Evolutionary conservation across 1,284 basidiomycete species (phyloP).

Genomic region (Fomitopsis betulina): DNA sequence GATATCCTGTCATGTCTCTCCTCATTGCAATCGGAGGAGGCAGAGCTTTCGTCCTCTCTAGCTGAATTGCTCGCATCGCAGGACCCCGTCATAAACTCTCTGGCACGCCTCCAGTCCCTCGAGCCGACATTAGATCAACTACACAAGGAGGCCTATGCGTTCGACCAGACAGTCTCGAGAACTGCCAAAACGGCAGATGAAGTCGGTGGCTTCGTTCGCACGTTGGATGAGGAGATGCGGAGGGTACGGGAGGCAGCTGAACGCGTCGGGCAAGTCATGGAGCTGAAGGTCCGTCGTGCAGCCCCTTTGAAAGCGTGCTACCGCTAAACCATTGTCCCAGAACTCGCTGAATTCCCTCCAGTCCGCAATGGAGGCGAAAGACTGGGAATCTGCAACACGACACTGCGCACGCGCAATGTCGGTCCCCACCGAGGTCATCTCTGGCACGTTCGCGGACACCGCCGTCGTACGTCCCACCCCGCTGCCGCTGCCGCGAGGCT

Average conservation of each 20-base stretch:
- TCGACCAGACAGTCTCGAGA: conserved; percentile 54
- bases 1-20: conserved; percentile 72
- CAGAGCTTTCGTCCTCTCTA: conserved; percentile 74
- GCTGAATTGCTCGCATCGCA: conserved; percentile 67
- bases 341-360: conserved; percentile 77
- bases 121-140: conserved; percentile 62
- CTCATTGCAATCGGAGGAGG: conserved; percentile 73
- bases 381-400: conserved; percentile 94
- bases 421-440: conserved; percentile 72
- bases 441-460: conserved; percentile 81
- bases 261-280: conserved; percentile 82
- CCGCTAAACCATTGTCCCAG: conserved; percentile 23
- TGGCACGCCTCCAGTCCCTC: conserved; percentile 61
- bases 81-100: conserved; percentile 61
- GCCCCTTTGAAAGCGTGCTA: neutral
- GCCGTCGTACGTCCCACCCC: conserved; percentile 64
- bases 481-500: conserved; percentile 1
- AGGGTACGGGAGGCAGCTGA: conserved; percentile 83
- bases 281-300: conserved; percentile 70
- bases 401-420: conserved; percentile 90
- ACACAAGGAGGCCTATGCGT: conserved; percentile 52
- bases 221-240: conserved; percentile 88
- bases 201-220: conserved; percentile 84
- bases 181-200: conserved; percentile 85
- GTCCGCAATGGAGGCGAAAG: conserved; percentile 75